These are phyloP conservation scores for Zanthoxylum bungeanum DNA, from an alignment of 345 rosid genomes.

Conservation along the genomic window DNA sequence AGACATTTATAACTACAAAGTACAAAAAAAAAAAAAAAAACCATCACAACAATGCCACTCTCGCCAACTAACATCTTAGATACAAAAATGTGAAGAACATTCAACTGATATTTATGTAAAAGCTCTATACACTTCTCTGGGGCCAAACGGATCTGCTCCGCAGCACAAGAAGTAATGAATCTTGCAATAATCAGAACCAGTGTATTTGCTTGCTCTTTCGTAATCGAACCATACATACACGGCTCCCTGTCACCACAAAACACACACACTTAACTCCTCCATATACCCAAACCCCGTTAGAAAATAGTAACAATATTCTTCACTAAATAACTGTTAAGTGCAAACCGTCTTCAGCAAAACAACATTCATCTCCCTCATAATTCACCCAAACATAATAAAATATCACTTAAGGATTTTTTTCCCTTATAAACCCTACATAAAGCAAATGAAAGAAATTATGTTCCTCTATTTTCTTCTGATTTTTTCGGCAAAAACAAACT, in stretches of 20 bases:
- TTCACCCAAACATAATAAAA: too few species aligned
- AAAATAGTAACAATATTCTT: not conserved
- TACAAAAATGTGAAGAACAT: not conserved
- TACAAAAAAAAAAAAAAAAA: constrained; percentile 19
- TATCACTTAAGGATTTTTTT: too few species aligned
- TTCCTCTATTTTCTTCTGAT: not conserved
- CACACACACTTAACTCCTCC: not conserved
- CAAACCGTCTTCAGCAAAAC: not conserved
- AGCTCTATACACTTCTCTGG: constrained; percentile 63
- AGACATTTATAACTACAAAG: constrained; percentile 64
- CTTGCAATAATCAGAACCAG: constrained; percentile 42
- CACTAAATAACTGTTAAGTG: not conserved
- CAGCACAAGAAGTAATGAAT: constrained; percentile 62
- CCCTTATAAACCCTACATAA: not conserved
- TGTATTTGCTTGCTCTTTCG: constrained; percentile 46
- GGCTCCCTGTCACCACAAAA: constrained; percentile 42
- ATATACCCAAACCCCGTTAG: not conserved
- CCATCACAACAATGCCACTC: not conserved
- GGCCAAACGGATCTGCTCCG: constrained; percentile 69
- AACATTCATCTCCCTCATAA: not conserved
- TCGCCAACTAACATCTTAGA: not conserved
- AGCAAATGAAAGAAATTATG: not conserved
- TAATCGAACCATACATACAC: constrained; percentile 39
- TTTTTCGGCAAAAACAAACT: not conserved
- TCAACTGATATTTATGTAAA: not conserved